Base-by-base conservation (phyloP, 352 stramenopile species). In the Aphanomyces astaci region DNA sequence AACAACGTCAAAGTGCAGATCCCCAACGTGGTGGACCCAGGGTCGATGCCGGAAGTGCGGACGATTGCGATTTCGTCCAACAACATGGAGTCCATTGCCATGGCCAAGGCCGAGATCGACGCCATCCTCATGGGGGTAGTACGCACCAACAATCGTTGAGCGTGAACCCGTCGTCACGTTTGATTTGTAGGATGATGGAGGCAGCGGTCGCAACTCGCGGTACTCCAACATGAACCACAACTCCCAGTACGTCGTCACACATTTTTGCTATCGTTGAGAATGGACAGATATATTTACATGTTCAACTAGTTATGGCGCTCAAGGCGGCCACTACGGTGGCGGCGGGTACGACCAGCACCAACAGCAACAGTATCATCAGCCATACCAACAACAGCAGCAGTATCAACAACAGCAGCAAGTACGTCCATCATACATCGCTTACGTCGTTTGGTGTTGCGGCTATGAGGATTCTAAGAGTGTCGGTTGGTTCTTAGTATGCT, bases 1-100 rank as follows among this genome's bases (percentile, higher is more conserved):
- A 82, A 91, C 48, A 72, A 78, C 46, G 86, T 94, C 19, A 80
- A 83, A 24, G 89, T 98, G 51, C 86, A 98, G 64, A 94, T 98
- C 69, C 92, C 93, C 13, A 84, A 90, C 36, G 76, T 88, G n/a
- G 56, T 89, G 2, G 90, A 98, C 53, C 72, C 87, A 1, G 85
- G 81, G 27, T 88, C 87, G 17, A 94, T 95, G 71, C 92, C 92
- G 4, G 78, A 88, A 0, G 82, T 97, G 30, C 85, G 92, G 5
- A 94, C 86, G 0, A 88, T 94, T 28, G 90, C 82, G 0, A 94
- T 94, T 45, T 78, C 90, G 54, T 84, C 84, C 4, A 80, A 81
- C 19, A 59, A 43, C 15, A 55, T 63, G 2, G 79, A 91, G 33
- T 82, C 77, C 11, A 74, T 93, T 1, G 52, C 81, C 33, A 74